Evolutionary conservation across 2,329 filamentous ascomycete genomes (phyloP), one percentile per base, ranked within the genome.

Genomic region (Tolypocladium nubicola): DNA sequence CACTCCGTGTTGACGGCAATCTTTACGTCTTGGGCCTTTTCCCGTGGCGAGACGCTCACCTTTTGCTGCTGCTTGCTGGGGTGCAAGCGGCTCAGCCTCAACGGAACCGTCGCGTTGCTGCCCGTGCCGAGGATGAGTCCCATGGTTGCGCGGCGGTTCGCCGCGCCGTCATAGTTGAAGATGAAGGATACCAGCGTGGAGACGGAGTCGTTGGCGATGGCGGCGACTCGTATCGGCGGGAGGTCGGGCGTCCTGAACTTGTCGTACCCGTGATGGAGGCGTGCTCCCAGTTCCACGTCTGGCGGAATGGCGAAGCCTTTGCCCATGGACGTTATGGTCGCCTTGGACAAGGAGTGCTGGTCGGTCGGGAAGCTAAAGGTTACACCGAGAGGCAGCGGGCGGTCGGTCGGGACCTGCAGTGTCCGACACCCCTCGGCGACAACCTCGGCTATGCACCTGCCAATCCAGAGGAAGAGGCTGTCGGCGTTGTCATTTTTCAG

Each of bases 1-100:
- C 88, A 92, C 71, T 94, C 89, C 0, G 89, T 93, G 67, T 93
- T 93, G 61, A 93, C 84, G 5, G 89, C 82, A 16, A 91, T 85
- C 62, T 83, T 85, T n/a, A 81, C 74, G 8, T 87, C 77, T 14
- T 76, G 72, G 1, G 76, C 62, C 26, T 61, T 63, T 60, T 76
- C 73, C 10, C 73, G 77, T 19, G 76, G 76, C 40, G 82, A 71
- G 8, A 78, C 70, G 59, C 75, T 75, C 52, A 83, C 72, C 47
- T 72, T 76, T 61, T 65, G 71, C 54, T 74, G 83, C 64, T 76
- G 71, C 68, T 93, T 93, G 57, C 77, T 79, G 10, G 79, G 74
- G 60, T 87, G 82, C 21, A 94, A 75, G 57, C 77, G 79, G 52
- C 73, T 78, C 54, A 87, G 73, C 62, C 79, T 82, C 68, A 94